These are phyloP conservation scores for Gymnopilus dilepis DNA, from an alignment of 768 basidiomycete genomes.

Conservation along the genomic window DNA sequence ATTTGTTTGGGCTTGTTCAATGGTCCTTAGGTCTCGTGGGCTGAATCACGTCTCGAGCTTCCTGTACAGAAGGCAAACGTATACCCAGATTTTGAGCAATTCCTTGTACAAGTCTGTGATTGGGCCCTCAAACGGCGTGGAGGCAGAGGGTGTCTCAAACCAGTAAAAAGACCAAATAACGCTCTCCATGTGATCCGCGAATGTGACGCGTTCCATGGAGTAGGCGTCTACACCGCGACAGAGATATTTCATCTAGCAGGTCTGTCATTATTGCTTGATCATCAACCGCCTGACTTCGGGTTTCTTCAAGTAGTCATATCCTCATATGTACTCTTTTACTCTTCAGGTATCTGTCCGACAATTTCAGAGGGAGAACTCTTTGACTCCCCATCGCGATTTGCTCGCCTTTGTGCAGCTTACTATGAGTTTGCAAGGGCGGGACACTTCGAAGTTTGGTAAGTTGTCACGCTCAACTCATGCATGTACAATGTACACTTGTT, in stretches of 20 bases:
- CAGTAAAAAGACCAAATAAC: neutral
- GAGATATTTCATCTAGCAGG: neutral
- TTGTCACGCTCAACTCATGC: neutral
- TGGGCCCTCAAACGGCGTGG: neutral
- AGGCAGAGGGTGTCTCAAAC: neutral
- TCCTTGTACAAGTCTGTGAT: neutral
- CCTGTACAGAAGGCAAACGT: neutral
- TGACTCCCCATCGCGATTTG: neutral
- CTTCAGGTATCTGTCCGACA: neutral
- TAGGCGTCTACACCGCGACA: neutral
- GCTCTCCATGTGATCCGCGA: neutral
- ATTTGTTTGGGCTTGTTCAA: neutral
- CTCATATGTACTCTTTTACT: neutral
- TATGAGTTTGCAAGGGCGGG: neutral
- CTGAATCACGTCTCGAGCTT: neutral
- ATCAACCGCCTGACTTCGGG: too few relatives aligned
- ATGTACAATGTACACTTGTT: neutral
- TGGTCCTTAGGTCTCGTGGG: neutral
- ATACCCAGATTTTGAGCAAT: neutral
- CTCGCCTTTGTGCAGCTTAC: neutral
- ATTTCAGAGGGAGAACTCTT: neutral
- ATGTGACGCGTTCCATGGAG: neutral
- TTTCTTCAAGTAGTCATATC: too few relatives aligned
- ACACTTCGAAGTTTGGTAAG: neutral
- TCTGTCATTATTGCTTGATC: neutral